Percentiles rank a stretch among this genome's conserved stretches.
These are phyloP conservation scores for Hemileccinum impolitum DNA, from an alignment of 768 basidiomycete species.

Conservation along the genomic window DNA sequence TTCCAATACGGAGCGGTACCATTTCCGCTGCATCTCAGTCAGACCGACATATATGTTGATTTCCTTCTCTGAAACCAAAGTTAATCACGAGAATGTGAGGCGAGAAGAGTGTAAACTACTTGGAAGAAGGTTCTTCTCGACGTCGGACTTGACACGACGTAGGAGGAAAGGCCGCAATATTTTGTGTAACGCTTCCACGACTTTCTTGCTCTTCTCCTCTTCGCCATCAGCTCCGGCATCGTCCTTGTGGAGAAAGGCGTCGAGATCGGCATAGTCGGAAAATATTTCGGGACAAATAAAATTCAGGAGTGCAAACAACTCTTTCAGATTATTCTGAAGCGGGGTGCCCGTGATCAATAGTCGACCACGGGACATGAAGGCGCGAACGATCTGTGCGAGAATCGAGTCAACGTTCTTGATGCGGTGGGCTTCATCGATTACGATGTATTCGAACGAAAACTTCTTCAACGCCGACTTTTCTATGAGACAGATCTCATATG, in stretches of 20 bases:
- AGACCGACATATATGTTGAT: constrained; percentile 98
- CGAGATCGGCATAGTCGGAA: constrained; percentile 85
- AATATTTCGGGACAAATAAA: constrained; percentile 98
- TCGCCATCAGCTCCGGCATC: constrained; percentile 62
- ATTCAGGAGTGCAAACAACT: constrained; percentile 87
- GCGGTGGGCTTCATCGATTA: constrained; percentile 97
- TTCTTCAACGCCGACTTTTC: constrained; percentile 92
- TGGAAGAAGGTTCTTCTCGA: constrained; percentile 92
- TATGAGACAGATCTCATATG: constrained; percentile 95
- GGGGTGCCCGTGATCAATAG: constrained; percentile 97
- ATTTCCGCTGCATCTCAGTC: constrained; percentile 96
- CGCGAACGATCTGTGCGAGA: constrained; percentile 88
- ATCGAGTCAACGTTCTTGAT: constrained; percentile 99
- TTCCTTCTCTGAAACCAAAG: constrained; percentile 72
- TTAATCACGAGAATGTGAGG: not conserved
- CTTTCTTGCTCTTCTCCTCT: constrained; percentile 84
- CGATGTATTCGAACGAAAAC: constrained; percentile 96
- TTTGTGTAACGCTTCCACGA: constrained; percentile 96
- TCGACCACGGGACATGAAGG: constrained; percentile 85
- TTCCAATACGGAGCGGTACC: constrained; percentile 94
- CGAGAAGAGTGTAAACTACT: constrained; percentile 45
- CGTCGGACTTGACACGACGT: constrained; percentile 91
- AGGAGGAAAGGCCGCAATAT: constrained; percentile 94
- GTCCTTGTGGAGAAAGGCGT: constrained; percentile 92
- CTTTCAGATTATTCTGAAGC: constrained; percentile 94